These are phyloP conservation scores for Gnomoniopsis sp. DNA, from an alignment of 2,329 filamentous ascomycete genomes.

Conservation along the genomic window DNA sequence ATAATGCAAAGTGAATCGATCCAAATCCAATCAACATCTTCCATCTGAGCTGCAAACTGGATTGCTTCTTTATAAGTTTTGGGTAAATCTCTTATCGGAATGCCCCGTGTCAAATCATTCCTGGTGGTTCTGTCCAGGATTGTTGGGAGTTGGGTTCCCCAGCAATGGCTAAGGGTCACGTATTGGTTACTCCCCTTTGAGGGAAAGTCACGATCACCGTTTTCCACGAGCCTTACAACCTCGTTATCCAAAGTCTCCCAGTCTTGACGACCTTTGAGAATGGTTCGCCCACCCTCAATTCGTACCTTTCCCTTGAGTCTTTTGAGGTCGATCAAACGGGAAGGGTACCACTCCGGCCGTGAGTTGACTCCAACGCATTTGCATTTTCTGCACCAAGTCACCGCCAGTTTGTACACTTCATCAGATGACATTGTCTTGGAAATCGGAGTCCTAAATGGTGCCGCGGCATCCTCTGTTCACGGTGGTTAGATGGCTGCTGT, in stretches of 20 bases:
- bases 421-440: background rate
- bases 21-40: slow-evolving; percentile 10
- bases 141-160: background rate
- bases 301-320: background rate
- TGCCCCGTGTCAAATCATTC: background rate
- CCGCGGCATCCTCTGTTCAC: background rate
- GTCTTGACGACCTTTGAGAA: background rate
- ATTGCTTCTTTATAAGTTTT: background rate
- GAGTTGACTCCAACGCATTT: background rate
- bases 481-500: too few species aligned
- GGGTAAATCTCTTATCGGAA: background rate
- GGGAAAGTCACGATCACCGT: background rate
- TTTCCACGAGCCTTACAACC: background rate
- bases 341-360: background rate
- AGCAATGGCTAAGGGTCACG: slow-evolving; percentile 7
- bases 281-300: background rate
- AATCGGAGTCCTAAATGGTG: background rate
- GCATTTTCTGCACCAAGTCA: background rate
- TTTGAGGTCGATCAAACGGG: background rate
- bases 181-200: background rate
- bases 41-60: background rate
- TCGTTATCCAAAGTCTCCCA: background rate
- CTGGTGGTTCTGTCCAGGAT: background rate
- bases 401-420: background rate
- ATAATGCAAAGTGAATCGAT: slow-evolving; percentile 13